phyloP scores from a whole-genome alignment of 1,284 basidiomycete species.

The Ustanciosporium gigantosporum region DNA sequence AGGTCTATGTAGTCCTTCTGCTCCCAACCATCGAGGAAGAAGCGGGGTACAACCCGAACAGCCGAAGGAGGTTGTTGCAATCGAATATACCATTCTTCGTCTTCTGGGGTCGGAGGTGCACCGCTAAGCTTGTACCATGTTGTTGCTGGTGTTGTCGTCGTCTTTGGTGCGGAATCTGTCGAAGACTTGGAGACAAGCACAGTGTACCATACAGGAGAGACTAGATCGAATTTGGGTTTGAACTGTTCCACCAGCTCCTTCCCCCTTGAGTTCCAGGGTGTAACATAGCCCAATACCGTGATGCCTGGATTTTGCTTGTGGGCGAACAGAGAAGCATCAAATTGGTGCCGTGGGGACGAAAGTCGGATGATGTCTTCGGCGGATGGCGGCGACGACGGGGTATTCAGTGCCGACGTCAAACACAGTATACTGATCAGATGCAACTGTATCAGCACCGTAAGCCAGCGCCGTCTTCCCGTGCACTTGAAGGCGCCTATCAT shows the following conservation, averaged over 20 bases:
- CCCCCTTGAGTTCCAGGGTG: constrained; percentile 41
- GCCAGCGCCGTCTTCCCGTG: too few species aligned
- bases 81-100: constrained; percentile 10
- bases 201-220: constrained; percentile 48
- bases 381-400: not conserved
- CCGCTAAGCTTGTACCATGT: constrained; percentile 27
- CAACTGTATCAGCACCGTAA: too few species aligned
- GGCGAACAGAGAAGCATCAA: too few species aligned
- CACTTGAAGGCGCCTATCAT: too few species aligned
- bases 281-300: constrained; percentile 39
- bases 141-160: not conserved
- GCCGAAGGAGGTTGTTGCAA: not conserved
- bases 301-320: not conserved
- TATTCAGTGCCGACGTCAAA: too few species aligned
- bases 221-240: constrained; percentile 26
- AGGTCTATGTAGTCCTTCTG: constrained; percentile 29
- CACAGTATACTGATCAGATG: too few species aligned
- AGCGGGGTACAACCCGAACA: constrained; percentile 29
- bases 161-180: not conserved
- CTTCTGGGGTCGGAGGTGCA: constrained; percentile 8
- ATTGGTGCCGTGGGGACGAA: constrained; percentile 4
- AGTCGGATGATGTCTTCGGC: too few species aligned
- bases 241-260: constrained; percentile 11
- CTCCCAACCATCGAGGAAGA: constrained; percentile 34
- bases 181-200: constrained; percentile 6